These are phyloP conservation scores for Apiospora marii DNA, from an alignment of 2,329 filamentous ascomycete species.

Conservation along the genomic window DNA sequence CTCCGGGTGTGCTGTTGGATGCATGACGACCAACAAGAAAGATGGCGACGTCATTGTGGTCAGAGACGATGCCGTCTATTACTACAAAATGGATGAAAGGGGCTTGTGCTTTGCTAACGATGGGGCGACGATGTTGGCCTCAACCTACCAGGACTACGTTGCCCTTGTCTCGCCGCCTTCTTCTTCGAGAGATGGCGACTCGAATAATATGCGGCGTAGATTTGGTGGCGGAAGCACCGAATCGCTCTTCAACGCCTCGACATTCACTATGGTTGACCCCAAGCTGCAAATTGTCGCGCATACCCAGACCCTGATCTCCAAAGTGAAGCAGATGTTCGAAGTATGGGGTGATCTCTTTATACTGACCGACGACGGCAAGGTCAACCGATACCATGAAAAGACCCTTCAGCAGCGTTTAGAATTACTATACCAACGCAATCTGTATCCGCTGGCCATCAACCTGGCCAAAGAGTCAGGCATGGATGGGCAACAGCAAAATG, in stretches of 20 bases:
- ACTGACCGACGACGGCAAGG: conserved; percentile 91
- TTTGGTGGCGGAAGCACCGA: conserved; percentile 79
- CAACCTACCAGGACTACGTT: conserved; percentile 84
- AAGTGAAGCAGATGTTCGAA: conserved; percentile 80
- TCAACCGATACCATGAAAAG: conserved; percentile 91
- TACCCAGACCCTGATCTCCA: conserved; percentile 82
- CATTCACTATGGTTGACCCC: conserved; percentile 90
- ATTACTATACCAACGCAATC: conserved; percentile 90
- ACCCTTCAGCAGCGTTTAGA: conserved; percentile 89
- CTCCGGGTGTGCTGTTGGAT: conserved; percentile 88
- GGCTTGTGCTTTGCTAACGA: conserved; percentile 92
- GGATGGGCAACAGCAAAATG: conserved; percentile 81
- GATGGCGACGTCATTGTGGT: conserved; percentile 90
- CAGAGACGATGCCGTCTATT: conserved; percentile 94
- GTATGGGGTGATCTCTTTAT: conserved; percentile 93
- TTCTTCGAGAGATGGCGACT: conserved; percentile 56
- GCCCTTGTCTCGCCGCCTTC: conserved; percentile 82
- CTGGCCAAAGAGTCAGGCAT: conserved; percentile 89
- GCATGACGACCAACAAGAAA: conserved; percentile 85
- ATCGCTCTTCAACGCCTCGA: conserved; percentile 84
- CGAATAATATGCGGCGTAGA: conserved; percentile 70
- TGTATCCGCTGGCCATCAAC: conserved; percentile 91
- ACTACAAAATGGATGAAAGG: conserved; percentile 84
- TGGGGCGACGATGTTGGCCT: conserved; percentile 83
- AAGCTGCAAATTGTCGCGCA: conserved; percentile 90